Conservation (phyloP, 306 rosid genomes). For the Cucumis hystrix region DNA sequence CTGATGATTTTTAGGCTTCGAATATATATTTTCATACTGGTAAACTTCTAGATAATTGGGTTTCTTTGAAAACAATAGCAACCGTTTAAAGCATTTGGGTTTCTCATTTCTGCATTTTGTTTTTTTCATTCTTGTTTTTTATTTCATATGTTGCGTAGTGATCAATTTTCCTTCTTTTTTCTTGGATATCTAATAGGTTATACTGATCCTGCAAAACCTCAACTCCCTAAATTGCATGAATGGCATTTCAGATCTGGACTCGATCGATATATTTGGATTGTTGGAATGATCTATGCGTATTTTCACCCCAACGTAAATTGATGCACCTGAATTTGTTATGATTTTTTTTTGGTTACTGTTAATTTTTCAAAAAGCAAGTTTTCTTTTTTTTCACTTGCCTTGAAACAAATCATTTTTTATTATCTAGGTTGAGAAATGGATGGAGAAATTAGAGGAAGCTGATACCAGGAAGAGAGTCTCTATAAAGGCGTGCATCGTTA, state of each 20-base stretch:
- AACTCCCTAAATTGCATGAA: slow-evolving; percentile 76
- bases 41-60: not conserved
- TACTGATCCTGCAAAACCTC: slow-evolving; percentile 96
- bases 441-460: slow-evolving; percentile 93
- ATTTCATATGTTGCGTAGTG: not conserved
- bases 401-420: slow-evolving; percentile 1
- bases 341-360: not conserved
- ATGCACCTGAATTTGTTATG: not conserved
- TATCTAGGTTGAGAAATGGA: slow-evolving; percentile 85
- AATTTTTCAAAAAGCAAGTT: not conserved
- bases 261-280: slow-evolving; percentile 95
- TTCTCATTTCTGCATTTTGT: not conserved
- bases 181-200: slow-evolving; percentile 41
- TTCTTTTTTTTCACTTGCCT: not conserved
- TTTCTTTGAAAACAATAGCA: not conserved
- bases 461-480: slow-evolving; percentile 69
- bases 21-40: not conserved
- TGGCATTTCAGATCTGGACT: slow-evolving; percentile 99
- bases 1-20: not conserved
- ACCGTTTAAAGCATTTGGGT: not conserved
- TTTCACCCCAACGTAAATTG: slow-evolving; percentile 76
- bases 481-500: slow-evolving; percentile 64
- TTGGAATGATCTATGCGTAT: slow-evolving; percentile 98
- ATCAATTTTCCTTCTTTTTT: not conserved
- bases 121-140: not conserved